Evolutionary conservation across 768 basidiomycete genomes (phyloP), one percentile per base, ranked within the genome.

Genomic region (Trametes maxima): DNA sequence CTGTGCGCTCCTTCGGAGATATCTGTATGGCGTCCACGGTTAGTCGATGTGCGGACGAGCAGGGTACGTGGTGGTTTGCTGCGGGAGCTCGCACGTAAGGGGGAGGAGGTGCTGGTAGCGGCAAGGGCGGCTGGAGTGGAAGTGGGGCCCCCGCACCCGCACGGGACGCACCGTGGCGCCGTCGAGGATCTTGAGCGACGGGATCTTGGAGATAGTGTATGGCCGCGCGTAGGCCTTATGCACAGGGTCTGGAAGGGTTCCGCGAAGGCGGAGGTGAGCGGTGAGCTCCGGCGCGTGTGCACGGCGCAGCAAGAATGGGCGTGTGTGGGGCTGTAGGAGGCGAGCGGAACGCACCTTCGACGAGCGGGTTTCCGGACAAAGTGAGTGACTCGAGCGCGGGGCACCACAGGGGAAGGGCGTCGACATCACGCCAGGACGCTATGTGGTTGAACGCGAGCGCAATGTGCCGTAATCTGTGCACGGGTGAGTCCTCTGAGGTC

Each of bases 391-490:
- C 78, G 12, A 95, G 76, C 54, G 70, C 59, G 16, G 92, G 92
- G 65, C 86, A 85, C 91, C 92, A 94, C 17, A 65, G 69, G 19
- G 81, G 76, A 45, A 95, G 70, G 1, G 81, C 79, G 71, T 94
- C 89, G 48, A 94, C 73, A 62, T 80, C 81, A 46, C 68, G 61
- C 92, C 90, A 94, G 19, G 77, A 62, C 16, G 70, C 61, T 43
- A 95, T 72, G 2, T 66, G 69, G 70, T 93, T 94, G 59, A 74
- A 76, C 44, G 87, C 83, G 56, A 95, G 73, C 5, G 85, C 84
- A 16, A 95, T 76, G 65, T 86, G 79, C 71, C 78, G 82, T 45
- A 92, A 70, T 24, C 69, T 74, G 17, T 79, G 66, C 39, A 72
- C 37, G 17, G 62, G 54, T 2, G 66, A 60, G 3, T 28, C 28